Base-by-base conservation (phyloP, 345 rosid species). In the Arabidopsis arenosa region DNA sequence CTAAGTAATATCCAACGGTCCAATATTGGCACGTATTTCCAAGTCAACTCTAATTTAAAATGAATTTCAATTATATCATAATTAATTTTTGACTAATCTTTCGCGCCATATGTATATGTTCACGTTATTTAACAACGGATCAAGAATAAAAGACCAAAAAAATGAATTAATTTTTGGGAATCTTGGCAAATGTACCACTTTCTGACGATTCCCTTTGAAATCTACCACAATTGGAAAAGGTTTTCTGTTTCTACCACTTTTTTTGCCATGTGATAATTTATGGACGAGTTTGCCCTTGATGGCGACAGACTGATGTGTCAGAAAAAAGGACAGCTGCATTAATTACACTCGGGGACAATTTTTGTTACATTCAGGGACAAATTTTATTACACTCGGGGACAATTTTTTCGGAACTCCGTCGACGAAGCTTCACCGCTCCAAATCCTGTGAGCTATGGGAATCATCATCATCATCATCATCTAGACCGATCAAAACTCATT, bases 391-490 rank as follows among this genome's bases (percentile, higher is more conserved):
- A 18, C 21, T 18, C 21, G 21, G 21, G 21, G 21, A 18, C 21
- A 18, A 18, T 18, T 18, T 91, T 57, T 78, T 85, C 11, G 87
- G 87, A 17, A 45, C 84, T 47, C 79, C 67, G 8, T 71, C 82
- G 5, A 59, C 79, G 15, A 80, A 79, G 28, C 81, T 85, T 15
- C 77, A 32, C 36, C 74, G 91, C 58, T 74, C 86, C 11, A 76
- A 84, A 1, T 91, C 97, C 40, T 84, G 44, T 17, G 89, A 81
- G 28, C 77, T 58, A 55, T 77, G 66, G 65, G 73, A 67, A 49
- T 44, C 85, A 47, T 61, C 83, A 61, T 28, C 30, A 18, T 18
- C 21, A 28, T 28, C 30, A 28, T 60, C 83, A 62, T 57, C 83
- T 37, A 82, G 62, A 74, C 59, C 76, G 2, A 78, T 35, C 3